Conservation (phyloP, 257 asterid genomes). For the Misopates orontium region DNA sequence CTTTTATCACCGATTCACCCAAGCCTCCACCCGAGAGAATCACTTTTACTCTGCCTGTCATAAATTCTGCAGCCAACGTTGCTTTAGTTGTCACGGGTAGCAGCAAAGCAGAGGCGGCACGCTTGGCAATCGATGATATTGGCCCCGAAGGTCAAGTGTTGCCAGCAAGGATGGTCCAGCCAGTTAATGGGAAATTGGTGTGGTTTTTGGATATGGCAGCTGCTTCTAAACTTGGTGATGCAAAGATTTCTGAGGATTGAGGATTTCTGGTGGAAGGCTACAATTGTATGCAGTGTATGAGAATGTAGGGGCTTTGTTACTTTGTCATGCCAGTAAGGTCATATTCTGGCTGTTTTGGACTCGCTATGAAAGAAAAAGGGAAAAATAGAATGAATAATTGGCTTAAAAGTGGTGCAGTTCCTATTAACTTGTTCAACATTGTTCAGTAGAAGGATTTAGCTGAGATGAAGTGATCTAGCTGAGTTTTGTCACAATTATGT, state of each 20-base stretch:
- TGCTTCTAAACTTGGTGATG: constrained; percentile 58
- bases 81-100: constrained; percentile 50
- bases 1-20: constrained; percentile 63
- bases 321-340: constrained; percentile 15
- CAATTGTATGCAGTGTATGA: constrained; percentile 42
- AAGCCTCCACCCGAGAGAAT: constrained; percentile 68
- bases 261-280: constrained; percentile 7
- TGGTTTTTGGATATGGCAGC: constrained; percentile 84
- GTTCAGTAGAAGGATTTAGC: too few species aligned
- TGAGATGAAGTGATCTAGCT: too few species aligned
- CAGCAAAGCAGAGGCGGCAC: constrained; percentile 61
- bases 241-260: constrained; percentile 42
- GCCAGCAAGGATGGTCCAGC: constrained; percentile 75
- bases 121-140: constrained; percentile 45
- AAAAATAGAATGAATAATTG: too few species aligned
- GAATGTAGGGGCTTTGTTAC: constrained; percentile 35
- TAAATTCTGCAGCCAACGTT: constrained; percentile 64
- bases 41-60: constrained; percentile 63
- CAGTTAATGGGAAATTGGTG: constrained; percentile 64
- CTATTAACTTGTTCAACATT: too few species aligned
- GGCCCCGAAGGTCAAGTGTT: constrained; percentile 40
- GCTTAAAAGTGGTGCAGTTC: too few species aligned
- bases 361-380: neutral
- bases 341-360: constrained; percentile 11
- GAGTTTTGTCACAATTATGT: too few species aligned